These are phyloP conservation scores for Nidularia sp. DNA, from an alignment of 768 basidiomycete genomes.

Conservation along the genomic window DNA sequence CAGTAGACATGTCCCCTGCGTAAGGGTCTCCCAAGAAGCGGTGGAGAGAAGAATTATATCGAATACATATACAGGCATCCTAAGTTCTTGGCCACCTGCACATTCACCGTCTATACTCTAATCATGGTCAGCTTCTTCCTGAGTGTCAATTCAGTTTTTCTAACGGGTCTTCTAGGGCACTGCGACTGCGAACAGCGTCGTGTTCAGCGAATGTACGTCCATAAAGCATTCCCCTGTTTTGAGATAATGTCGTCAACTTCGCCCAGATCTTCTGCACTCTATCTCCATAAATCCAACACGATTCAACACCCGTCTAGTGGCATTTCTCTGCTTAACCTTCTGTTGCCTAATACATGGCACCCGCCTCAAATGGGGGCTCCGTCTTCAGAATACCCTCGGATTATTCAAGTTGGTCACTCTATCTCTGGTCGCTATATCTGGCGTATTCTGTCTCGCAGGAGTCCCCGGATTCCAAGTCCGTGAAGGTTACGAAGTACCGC, in stretches of 20 bases:
- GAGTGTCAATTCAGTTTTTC: too few relatives aligned
- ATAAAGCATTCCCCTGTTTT: neutral
- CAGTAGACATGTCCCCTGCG: neutral
- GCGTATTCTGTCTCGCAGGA: constrained; percentile 46
- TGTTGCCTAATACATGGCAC: constrained; percentile 55
- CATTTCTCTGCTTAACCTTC: constrained; percentile 52
- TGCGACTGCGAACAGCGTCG: constrained; percentile 54
- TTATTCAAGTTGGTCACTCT: constrained; percentile 59
- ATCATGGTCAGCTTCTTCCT: constrained; percentile 35
- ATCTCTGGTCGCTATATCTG: constrained; percentile 44
- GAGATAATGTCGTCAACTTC: neutral
- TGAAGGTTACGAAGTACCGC: constrained; percentile 46
- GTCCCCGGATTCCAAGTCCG: constrained; percentile 46
- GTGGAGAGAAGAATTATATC: constrained; percentile 75
- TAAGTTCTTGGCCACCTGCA: constrained; percentile 55
- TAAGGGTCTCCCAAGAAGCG: constrained; percentile 61
- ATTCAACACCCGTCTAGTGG: constrained; percentile 46
- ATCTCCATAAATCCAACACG: constrained; percentile 40
- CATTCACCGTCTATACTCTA: constrained; percentile 53
- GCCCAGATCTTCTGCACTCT: constrained; percentile 55
- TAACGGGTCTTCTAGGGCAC: constrained; percentile 36
- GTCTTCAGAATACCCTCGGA: constrained; percentile 61
- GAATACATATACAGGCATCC: constrained; percentile 67
- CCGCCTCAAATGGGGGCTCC: constrained; percentile 49
- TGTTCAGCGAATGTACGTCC: constrained; percentile 66